phyloP scores from a whole-genome alignment of 805 yeast genomes.

The Kodamaea neixiangensis region DNA sequence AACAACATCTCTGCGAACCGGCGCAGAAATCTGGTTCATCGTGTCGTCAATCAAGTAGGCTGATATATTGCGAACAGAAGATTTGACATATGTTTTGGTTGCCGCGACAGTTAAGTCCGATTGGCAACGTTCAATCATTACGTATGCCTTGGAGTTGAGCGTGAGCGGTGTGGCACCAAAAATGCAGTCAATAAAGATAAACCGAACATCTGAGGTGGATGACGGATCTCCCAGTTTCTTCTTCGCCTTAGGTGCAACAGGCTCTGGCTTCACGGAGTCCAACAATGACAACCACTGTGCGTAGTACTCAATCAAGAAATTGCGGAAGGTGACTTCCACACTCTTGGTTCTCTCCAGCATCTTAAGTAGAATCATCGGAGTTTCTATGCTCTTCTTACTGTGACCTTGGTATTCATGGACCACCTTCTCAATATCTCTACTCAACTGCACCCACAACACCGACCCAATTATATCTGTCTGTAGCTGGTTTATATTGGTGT shows the following conservation, averaged over 20 bases:
- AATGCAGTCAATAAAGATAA: conserved; percentile 52
- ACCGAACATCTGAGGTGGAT: conserved; percentile 26
- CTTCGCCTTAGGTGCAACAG: neutral
- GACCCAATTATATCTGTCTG: conserved; percentile 6
- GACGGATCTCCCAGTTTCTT: neutral
- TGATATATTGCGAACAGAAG: conserved; percentile 51
- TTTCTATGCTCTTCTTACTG: conserved; percentile 6
- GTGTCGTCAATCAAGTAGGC: conserved; percentile 67
- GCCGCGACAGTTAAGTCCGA: conserved; percentile 45
- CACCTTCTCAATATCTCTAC: conserved; percentile 12
- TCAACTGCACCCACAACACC: conserved; percentile 4
- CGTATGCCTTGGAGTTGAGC: conserved; percentile 51
- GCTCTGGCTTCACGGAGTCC: neutral
- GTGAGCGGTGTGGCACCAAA: conserved; percentile 67
- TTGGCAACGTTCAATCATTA: conserved; percentile 56
- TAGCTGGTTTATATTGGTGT: conserved; percentile 5
- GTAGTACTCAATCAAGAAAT: conserved; percentile 55
- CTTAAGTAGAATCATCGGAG: conserved; percentile 29
- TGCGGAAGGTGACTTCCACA: conserved; percentile 47
- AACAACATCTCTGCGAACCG: conserved; percentile 1
- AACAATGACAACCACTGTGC: conserved; percentile 51
- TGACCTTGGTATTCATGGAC: conserved; percentile 23
- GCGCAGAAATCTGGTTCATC: conserved; percentile 12
- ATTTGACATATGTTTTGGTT: conserved; percentile 35
- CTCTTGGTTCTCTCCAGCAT: conserved; percentile 30